These are phyloP conservation scores for Sinapis alba DNA, from an alignment of 441 rosid species.

Conservation along the genomic window DNA sequence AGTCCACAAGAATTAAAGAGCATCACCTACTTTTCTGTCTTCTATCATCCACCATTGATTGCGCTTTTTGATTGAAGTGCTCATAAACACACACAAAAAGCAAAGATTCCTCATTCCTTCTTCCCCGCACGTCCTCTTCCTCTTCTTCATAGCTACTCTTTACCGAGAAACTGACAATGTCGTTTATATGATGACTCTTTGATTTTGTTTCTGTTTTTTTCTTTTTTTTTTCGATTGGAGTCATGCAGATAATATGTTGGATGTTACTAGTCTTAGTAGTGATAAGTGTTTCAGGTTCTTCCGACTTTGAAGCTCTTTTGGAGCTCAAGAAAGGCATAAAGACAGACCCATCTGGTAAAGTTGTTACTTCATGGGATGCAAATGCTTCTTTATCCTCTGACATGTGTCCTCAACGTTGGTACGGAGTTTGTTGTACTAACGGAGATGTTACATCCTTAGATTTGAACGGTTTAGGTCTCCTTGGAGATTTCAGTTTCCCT, in stretches of 20 bases:
- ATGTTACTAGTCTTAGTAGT: conserved; percentile 48
- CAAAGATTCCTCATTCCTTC: conserved; percentile 30
- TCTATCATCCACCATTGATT: conserved; percentile 37
- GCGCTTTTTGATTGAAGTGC: conserved; percentile 35
- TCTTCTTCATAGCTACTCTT: background rate
- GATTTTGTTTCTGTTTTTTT: background rate
- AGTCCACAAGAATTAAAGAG: conserved; percentile 5
- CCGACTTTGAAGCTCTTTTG: conserved; percentile 81
- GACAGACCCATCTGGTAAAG: conserved; percentile 59
- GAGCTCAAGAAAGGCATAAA: conserved; percentile 77
- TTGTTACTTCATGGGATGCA: conserved; percentile 71
- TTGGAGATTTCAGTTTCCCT: conserved; percentile 73
- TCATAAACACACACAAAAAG: background rate
- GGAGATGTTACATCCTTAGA: conserved; percentile 66
- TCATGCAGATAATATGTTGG: conserved; percentile 61
- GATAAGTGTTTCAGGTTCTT: conserved; percentile 51
- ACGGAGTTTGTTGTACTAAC: conserved; percentile 60
- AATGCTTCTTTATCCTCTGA: conserved; percentile 62
- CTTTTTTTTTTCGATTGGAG: conserved; percentile 21
- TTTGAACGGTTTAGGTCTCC: conserved; percentile 61
- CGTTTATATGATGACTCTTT: conserved; percentile 8
- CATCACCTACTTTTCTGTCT: conserved; percentile 32
- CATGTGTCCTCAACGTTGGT: conserved; percentile 79
- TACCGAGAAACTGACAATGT: conserved; percentile 21
- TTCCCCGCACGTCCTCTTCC: conserved; percentile 19